Evolutionary conservation across 2,329 filamentous ascomycete genomes (phyloP).

Genomic region (Mycocentrospora acerina): DNA sequence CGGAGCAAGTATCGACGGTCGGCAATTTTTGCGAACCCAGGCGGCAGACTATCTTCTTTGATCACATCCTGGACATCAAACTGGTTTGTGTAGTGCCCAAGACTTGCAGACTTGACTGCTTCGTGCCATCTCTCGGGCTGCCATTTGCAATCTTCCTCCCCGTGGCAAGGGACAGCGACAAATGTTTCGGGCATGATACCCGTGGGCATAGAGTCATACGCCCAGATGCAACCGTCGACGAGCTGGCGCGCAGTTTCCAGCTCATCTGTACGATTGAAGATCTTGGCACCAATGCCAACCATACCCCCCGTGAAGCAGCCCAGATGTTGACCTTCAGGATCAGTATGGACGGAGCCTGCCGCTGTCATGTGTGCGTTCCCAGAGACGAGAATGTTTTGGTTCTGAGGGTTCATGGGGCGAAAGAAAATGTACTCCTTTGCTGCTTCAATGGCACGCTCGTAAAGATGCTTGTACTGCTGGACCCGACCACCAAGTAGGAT

Average conservation of each 20-base stretch:
- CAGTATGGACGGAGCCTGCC: conserved; percentile 45
- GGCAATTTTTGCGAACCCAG: conserved; percentile 44
- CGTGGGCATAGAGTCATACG: conserved; percentile 50
- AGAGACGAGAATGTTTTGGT: conserved; percentile 72
- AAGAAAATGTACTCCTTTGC: conserved; percentile 75
- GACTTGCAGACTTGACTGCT: conserved; percentile 30
- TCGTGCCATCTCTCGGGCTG: conserved; percentile 47
- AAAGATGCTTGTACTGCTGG: conserved; percentile 71
- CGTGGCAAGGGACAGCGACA: conserved; percentile 45
- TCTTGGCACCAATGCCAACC: conserved; percentile 54
- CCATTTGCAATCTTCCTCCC: conserved; percentile 47
- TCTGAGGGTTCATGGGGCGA: conserved; percentile 69
- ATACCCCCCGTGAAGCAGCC: conserved; percentile 59
- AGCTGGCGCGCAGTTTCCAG: conserved; percentile 53
- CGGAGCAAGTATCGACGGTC: conserved; percentile 46
- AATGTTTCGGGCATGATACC: conserved; percentile 59
- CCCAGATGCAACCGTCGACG: conserved; percentile 59
- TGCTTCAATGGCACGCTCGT: conserved; percentile 66
- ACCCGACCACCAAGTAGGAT: conserved; percentile 74
- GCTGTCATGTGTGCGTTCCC: conserved; percentile 55
- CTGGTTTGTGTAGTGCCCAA: conserved; percentile 10
- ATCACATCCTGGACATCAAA: conserved; percentile 33
- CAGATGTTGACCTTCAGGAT: conserved; percentile 53
- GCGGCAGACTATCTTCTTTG: conserved; percentile 42
- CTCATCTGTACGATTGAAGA: conserved; percentile 54